Evolutionary conservation across 768 basidiomycete species (phyloP).

Genomic region (Hericium rajendrae): DNA sequence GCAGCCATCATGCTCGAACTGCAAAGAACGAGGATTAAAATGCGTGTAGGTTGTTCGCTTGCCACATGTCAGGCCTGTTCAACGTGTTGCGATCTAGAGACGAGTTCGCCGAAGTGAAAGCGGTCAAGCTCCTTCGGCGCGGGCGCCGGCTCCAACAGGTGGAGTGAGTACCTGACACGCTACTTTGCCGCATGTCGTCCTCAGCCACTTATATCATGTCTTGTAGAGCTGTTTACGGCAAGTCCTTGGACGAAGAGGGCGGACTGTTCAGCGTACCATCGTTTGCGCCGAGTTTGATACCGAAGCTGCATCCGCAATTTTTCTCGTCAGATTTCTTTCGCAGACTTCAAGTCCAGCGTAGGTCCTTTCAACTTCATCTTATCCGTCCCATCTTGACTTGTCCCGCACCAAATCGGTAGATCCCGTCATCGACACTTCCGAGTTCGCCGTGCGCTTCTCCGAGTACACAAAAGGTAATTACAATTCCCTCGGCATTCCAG

Average conservation of each 20-base stretch:
- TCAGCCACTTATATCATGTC: constrained; percentile 1
- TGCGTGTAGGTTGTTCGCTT: constrained; percentile 71
- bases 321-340: constrained; percentile 80
- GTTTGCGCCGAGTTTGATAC: constrained; percentile 48
- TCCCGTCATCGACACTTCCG: constrained; percentile 73
- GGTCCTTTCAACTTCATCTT: constrained; percentile 3
- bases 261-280: constrained; percentile 24
- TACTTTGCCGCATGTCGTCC: constrained; percentile 4
- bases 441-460: constrained; percentile 66
- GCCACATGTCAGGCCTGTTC: constrained; percentile 4
- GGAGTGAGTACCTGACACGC: constrained; percentile 43
- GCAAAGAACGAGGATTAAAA: constrained; percentile 79
- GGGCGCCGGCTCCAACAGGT: constrained; percentile 77
- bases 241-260: constrained; percentile 39
- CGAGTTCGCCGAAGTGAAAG: constrained; percentile 86
- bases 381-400: background rate
- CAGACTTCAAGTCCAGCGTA: constrained; percentile 80
- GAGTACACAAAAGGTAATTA: constrained; percentile 52
- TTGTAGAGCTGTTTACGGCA: constrained; percentile 69
- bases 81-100: constrained; percentile 40
- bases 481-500: constrained; percentile 58
- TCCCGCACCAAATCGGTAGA: constrained; percentile 34
- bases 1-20: constrained; percentile 70
- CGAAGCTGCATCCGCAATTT: constrained; percentile 67
- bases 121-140: constrained; percentile 74